phyloP scores from a whole-genome alignment of 2,329 filamentous ascomycete species.

The Clonostachys solani region DNA sequence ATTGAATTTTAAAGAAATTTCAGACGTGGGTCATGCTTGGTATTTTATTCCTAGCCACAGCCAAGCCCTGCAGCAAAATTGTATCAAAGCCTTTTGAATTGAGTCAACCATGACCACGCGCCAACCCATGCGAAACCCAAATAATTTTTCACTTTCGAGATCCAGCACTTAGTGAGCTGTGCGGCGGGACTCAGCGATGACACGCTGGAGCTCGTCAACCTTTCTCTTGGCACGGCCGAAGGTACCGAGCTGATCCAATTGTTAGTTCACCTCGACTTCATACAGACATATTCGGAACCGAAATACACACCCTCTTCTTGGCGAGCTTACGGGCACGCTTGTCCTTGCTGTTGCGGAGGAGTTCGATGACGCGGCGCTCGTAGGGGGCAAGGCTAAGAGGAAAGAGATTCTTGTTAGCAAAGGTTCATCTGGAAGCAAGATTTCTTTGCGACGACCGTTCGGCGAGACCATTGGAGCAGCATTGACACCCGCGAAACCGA shows the following conservation, averaged over 20 bases:
- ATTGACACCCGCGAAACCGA: too few relatives aligned
- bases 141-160: constrained; percentile 4
- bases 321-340: constrained; percentile 98
- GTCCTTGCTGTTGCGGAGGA: constrained; percentile 98
- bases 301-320: constrained; percentile 85
- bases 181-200: constrained; percentile 92
- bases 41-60: constrained; percentile 24
- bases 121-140: constrained; percentile 25
- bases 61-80: constrained; percentile 18
- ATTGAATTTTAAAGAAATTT: background rate
- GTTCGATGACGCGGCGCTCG: constrained; percentile 98
- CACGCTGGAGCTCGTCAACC: constrained; percentile 97
- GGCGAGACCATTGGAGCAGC: too few relatives aligned
- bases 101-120: constrained; percentile 26
- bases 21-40: constrained; percentile 14
- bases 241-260: constrained; percentile 73
- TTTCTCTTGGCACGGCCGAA: constrained; percentile 99
- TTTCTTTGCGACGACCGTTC: too few relatives aligned
- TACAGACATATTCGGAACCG: too few relatives aligned
- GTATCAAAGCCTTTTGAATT: constrained; percentile 17
- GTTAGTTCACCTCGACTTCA: too few relatives aligned
- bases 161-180: constrained; percentile 47
- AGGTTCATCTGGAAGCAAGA: background rate
- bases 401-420: constrained; percentile 17
- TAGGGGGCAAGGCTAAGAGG: constrained; percentile 73